These are phyloP conservation scores for Chrysoporthe cubensis DNA, from an alignment of 2,329 filamentous ascomycete species.

Conservation along the genomic window DNA sequence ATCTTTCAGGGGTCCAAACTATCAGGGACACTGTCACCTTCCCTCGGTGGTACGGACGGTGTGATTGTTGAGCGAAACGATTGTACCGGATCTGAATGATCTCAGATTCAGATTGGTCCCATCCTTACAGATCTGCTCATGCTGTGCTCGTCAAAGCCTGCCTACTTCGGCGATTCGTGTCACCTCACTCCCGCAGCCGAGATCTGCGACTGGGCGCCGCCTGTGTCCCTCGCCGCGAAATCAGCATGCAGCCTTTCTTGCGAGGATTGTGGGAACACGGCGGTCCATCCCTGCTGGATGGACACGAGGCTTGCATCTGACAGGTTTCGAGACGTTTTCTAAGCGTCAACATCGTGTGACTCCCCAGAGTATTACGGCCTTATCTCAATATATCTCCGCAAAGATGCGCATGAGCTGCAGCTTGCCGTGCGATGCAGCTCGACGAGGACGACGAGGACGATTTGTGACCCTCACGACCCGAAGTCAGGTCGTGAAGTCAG, in stretches of 20 bases:
- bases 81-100: conserved; percentile 20
- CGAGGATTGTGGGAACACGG: conserved; percentile 19
- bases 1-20: conserved; percentile 79
- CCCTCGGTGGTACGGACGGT: conserved; percentile 72
- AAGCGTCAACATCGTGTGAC: conserved; percentile 12
- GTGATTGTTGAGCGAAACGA: conserved; percentile 53
- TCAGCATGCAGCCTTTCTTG: conserved; percentile 25
- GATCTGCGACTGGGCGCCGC: conserved; percentile 26
- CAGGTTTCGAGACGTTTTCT: conserved; percentile 30
- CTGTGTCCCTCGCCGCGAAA: conserved; percentile 25
- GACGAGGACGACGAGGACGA: conserved; percentile 14
- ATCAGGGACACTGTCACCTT: conserved; percentile 87
- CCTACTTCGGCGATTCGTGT: conserved; percentile 43
- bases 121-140: conserved; percentile 23
- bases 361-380: conserved; percentile 33
- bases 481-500: conserved; percentile 1
- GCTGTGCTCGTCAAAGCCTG: conserved; percentile 45
- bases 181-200: conserved; percentile 28
- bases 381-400: conserved; percentile 23
- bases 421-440: conserved; percentile 16
- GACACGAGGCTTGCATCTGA: conserved; percentile 33
- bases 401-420: conserved; percentile 6
- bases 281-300: conserved; percentile 3
- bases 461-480: not conserved
- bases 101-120: conserved; percentile 14